Base-by-base conservation (phyloP, 345 rosid species). In the Gossypium thurberi region DNA sequence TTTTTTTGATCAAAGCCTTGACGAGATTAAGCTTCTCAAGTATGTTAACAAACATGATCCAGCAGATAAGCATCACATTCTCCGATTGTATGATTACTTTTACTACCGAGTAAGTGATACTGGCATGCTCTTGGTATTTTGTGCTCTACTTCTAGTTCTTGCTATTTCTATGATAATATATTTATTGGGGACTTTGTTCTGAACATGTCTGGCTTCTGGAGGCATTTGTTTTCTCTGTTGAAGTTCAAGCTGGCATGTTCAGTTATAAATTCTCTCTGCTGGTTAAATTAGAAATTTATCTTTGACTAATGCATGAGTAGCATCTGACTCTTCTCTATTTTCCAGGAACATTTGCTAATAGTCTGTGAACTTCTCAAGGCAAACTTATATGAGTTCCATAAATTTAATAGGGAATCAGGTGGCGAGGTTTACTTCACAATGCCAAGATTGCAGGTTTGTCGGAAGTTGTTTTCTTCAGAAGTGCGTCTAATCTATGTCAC, bases 301-400 rank as follows among this genome's bases (percentile, higher is more conserved):
- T 44, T 44, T 44, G 18, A 15, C 33, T 13, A 65, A 23, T 67
- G 71, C 56, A 21, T 57, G 13, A 58, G 75, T 72, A 37, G 20
- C 13, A 10, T 18, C 78, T 28, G 56, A 60, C 53, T 48, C 43
- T 55, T 40, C 25, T 65, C 66, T 81, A 48, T 26, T 78, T 80
- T 75, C 86, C 87, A 95, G 99, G 99, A 95, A 85, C 99, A 95
- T 85, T 85, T 95, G 86, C 83, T 95, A 62, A 93, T 93, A 70
- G 99, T 95, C 72, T 95, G 98, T 77, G 99, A 95, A 79, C 97
- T 93, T 78, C 98, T 95, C 18, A 95, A 95, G 88, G 99, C 99
- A 55, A 95, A 95, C 83, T 85, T 95, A 23, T 95, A 95, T 9
- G 99, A 95, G 82, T 95, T 95, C 76, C 98, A 94, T 78, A 94